Conservation (phyloP, 2,329 filamentous ascomycete species). For the Blumeriella jaapii region DNA sequence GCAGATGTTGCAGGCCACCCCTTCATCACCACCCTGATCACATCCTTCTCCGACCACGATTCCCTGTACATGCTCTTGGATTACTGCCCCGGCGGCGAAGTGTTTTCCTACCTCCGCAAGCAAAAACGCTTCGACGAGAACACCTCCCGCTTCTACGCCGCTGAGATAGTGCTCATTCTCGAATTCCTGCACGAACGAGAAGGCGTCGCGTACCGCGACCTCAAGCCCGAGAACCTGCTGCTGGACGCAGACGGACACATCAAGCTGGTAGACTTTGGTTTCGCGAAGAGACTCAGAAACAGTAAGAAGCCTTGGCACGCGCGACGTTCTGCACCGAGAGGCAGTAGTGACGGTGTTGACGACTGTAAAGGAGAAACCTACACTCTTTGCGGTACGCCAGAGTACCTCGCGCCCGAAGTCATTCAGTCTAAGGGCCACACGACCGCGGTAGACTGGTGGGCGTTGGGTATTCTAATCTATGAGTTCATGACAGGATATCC, state of each 20-base stretch:
- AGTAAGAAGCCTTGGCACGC: constrained; percentile 29
- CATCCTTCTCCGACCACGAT: constrained; percentile 69
- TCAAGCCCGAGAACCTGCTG: constrained; percentile 75
- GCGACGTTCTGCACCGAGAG: no score
- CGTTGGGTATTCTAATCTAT: constrained; percentile 71
- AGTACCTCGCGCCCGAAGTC: constrained; percentile 76
- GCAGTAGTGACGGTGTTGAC: constrained; percentile 11
- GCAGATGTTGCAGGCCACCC: constrained; percentile 68
- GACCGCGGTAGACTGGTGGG: constrained; percentile 79
- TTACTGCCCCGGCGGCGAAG: constrained; percentile 73
- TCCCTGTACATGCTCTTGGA: constrained; percentile 71
- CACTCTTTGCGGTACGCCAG: constrained; percentile 72
- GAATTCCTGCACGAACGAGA: constrained; percentile 72
- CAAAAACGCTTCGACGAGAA: constrained; percentile 69
- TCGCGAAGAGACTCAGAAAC: constrained; percentile 65
- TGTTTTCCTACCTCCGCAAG: constrained; percentile 72
- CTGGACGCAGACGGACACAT: constrained; percentile 69
- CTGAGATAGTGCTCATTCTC: constrained; percentile 72
- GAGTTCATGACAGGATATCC: constrained; percentile 79
- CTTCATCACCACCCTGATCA: constrained; percentile 70
- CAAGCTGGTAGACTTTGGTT: constrained; percentile 76
- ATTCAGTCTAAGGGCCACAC: constrained; percentile 72
- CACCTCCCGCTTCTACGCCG: constrained; percentile 70
- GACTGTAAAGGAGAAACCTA: constrained; percentile 53
- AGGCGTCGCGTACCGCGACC: constrained; percentile 68